Percentiles rank a stretch among this genome's conserved stretches.
These are phyloP conservation scores for Elsinoe necatrix DNA, from an alignment of 2,329 filamentous ascomycete species.

Conservation along the genomic window DNA sequence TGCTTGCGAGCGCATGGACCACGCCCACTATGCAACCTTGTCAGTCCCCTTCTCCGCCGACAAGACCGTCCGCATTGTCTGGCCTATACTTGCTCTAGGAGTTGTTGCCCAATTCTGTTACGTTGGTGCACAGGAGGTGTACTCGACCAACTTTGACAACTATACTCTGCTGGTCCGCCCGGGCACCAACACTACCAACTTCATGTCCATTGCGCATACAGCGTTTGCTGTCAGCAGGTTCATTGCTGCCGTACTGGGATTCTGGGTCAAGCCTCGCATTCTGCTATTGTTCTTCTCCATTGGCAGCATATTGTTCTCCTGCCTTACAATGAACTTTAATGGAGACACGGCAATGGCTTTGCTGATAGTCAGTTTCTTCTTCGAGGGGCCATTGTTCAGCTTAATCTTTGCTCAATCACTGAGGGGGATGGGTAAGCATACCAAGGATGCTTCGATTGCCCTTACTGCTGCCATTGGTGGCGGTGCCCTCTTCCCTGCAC, in stretches of 20 bases:
- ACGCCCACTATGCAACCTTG: slow-evolving; percentile 41
- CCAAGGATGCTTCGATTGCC: slow-evolving; percentile 47
- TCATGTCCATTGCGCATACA: slow-evolving; percentile 48
- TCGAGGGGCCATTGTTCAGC: slow-evolving; percentile 53
- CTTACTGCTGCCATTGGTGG: slow-evolving; percentile 48
- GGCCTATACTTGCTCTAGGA: slow-evolving; percentile 48
- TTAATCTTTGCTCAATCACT: slow-evolving; percentile 51
- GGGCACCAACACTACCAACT: slow-evolving; percentile 31
- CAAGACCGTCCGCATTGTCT: slow-evolving; percentile 43
- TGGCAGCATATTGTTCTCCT: slow-evolving; percentile 45
- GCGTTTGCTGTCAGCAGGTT: slow-evolving; percentile 53
- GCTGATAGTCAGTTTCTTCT: slow-evolving; percentile 48
- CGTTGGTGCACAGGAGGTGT: slow-evolving; percentile 51
- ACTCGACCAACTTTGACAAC: slow-evolving; percentile 40
- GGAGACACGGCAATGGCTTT: slow-evolving; percentile 40
- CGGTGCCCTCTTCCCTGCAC: slow-evolving; percentile 48
- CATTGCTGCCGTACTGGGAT: slow-evolving; percentile 44
- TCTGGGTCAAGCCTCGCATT: slow-evolving; percentile 50
- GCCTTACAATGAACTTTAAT: slow-evolving; percentile 43
- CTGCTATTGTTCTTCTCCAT: slow-evolving; percentile 47
- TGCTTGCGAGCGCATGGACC: slow-evolving; percentile 43
- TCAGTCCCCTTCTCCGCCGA: background rate
- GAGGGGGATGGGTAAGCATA: slow-evolving; percentile 50
- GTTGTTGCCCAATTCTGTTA: slow-evolving; percentile 52
- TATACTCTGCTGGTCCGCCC: slow-evolving; percentile 38